Conservation (phyloP, 2,329 filamentous ascomycete genomes). For the Colletotrichum kahawae region DNA sequence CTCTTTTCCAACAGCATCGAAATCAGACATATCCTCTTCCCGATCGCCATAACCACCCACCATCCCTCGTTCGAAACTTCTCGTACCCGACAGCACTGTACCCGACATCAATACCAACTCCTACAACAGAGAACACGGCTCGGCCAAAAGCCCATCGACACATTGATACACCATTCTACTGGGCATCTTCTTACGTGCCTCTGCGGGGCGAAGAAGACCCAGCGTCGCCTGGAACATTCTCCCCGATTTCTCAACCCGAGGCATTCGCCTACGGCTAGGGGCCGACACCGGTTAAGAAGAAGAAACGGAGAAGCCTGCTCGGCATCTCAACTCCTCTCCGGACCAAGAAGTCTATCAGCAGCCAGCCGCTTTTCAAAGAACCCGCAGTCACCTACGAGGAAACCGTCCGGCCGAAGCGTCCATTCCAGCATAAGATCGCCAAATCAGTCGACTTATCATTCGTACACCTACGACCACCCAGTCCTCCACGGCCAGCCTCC, state of each 20-base stretch:
- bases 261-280: constrained; percentile 17
- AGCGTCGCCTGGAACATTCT: neutral
- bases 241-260: neutral
- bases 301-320: constrained; percentile 13
- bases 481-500: constrained; percentile 1
- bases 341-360: neutral
- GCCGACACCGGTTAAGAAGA: neutral
- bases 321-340: neutral
- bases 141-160: neutral
- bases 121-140: neutral
- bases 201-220: neutral
- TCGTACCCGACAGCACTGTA: constrained; percentile 25
- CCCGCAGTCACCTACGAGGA: neutral
- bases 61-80: constrained; percentile 24
- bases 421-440: neutral
- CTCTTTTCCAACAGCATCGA: constrained; percentile 1
- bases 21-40: neutral
- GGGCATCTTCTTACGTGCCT: constrained; percentile 14
- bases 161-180: constrained; percentile 5
- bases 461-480: neutral
- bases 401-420: neutral
- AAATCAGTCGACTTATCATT: constrained; percentile 3
- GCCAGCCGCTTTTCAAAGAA: neutral
- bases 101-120: neutral
- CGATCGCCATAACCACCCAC: neutral